Base-by-base conservation (phyloP, 768 basidiomycete genomes). In the Paxillus rubicundulus region DNA sequence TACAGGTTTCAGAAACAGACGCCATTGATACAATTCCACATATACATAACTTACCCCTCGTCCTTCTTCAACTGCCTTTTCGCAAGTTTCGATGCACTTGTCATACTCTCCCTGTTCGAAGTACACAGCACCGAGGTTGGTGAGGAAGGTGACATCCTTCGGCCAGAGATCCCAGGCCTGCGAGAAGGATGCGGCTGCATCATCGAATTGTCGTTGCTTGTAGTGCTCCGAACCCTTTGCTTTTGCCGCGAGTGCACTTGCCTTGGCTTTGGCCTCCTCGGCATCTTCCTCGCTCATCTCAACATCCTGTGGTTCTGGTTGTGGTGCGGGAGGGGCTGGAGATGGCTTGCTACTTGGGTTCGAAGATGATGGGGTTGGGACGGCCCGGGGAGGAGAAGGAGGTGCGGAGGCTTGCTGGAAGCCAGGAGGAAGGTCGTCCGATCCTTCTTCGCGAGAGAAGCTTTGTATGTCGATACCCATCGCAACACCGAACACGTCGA, bases 41-140 rank as follows among this genome's bases (percentile, higher is more conserved):
- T 5, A 9, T 24, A 1, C 10, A 2, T 39, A 45, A 64, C 81
- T 43, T 60, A 89, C 87, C 54, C 76, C 79, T 54, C 95, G 87
- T 30, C 93, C 97, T 66, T 98, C 91, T 12, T 98, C 97, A 40
- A 92, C 88, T n/a, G 97, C 96, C 72, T 92, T 95, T 64, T 97
- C 86, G 68, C 92, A 95, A 0, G 84, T 83, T 68, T 94, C 88
- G 62, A 99, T 95, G 51, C 84, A 82, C 67, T 90, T 87, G 72
- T 92, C 88, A 62, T 86, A 98, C 33, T 98, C 86, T 9, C 87
- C 92, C 69, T 96, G 80, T 73, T 99, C 97, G 62, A 93, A 94
- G 72, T 95, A 89, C 8, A 85, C 93, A 51, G 97, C 97, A 87
- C 65, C 45, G 40, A 95, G 71, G 70, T 99, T 99, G 45, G 93